phyloP scores from a whole-genome alignment of 73 alveolate genomes.

The Tetrahymena malaccensis region DNA sequence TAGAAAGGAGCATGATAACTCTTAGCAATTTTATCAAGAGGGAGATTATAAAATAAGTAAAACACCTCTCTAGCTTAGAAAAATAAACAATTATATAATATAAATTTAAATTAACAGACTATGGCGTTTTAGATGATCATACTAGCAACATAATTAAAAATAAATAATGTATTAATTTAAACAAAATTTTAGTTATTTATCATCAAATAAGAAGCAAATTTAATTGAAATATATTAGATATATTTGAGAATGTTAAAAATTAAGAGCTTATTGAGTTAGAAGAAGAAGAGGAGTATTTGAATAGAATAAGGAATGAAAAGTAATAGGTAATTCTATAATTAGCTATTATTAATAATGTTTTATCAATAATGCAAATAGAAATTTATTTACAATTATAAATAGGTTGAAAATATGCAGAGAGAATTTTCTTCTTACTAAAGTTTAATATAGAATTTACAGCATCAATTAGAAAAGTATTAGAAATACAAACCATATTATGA shows the following conservation, averaged over 20 bases:
- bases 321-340: not conserved
- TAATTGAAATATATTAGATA: not conserved
- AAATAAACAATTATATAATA: not conserved
- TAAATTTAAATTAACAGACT: not conserved
- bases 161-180: not conserved
- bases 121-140: not conserved
- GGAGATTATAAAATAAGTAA: not conserved
- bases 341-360: not conserved
- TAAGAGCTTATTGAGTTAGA: not conserved
- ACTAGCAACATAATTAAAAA: not conserved
- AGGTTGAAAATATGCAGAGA: not conserved
- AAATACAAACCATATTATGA: not conserved
- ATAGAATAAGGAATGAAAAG: not conserved
- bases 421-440: not conserved
- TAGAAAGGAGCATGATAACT: not conserved
- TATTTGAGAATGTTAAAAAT: not conserved
- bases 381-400: not conserved
- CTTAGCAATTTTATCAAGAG: not conserved
- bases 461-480: not conserved
- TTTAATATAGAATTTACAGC: not conserved
- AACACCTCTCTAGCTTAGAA: not conserved
- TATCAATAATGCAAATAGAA: not conserved
- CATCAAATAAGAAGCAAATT: not conserved
- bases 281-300: not conserved
- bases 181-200: not conserved